Conservation (phyloP, 2,329 filamentous ascomycete genomes). For the Aspergillus ustus region DNA sequence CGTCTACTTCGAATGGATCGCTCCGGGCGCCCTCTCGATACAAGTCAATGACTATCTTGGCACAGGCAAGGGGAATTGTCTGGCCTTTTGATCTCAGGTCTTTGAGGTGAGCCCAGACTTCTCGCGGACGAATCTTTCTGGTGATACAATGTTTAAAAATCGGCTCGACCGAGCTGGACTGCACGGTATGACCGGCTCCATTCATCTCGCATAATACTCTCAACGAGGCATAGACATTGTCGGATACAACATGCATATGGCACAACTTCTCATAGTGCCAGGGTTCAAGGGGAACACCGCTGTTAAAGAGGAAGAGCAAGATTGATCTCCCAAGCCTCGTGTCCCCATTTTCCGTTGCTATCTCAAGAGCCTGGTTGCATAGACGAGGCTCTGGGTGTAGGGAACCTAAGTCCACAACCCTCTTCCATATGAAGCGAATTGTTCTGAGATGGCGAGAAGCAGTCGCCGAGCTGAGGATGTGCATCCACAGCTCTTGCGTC, state of each 20-base stretch:
- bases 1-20: constrained; percentile 43
- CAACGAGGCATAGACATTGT: constrained; percentile 69
- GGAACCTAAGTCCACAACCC: constrained; percentile 62
- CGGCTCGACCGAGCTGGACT: constrained; percentile 64
- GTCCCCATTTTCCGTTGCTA: constrained; percentile 72
- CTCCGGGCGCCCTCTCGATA: constrained; percentile 48
- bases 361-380: constrained; percentile 70
- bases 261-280: constrained; percentile 82
- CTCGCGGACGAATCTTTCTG: constrained; percentile 51
- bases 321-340: constrained; percentile 71
- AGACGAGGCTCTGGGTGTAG: constrained; percentile 67
- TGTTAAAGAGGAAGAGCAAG: constrained; percentile 66
- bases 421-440: constrained; percentile 73
- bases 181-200: constrained; percentile 62
- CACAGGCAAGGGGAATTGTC: constrained; percentile 54
- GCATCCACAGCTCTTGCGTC: constrained; percentile 66
- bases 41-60: constrained; percentile 57
- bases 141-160: constrained; percentile 63
- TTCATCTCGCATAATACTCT: constrained; percentile 75
- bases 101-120: constrained; percentile 63
- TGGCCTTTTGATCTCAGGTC: constrained; percentile 56
- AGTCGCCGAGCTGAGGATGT: constrained; percentile 77
- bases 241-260: constrained; percentile 66
- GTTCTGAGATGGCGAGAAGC: constrained; percentile 65
- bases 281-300: constrained; percentile 59